Evolutionary conservation across 768 basidiomycete genomes (phyloP).

Genomic region (Xerocomus spinulosus): DNA sequence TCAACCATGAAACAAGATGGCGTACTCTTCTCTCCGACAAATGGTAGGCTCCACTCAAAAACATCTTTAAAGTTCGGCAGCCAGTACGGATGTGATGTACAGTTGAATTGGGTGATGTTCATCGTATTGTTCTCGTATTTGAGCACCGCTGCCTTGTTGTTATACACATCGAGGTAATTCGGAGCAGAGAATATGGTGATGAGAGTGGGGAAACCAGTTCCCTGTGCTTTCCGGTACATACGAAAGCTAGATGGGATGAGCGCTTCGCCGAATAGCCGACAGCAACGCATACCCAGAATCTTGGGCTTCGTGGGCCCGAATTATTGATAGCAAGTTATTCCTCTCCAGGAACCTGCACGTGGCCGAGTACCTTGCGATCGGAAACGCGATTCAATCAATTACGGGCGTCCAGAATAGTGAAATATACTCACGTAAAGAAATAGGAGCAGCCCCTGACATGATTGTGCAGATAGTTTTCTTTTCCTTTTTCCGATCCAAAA

Average conservation of each 20-base stretch:
- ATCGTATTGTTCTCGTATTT: slow-evolving; percentile 97
- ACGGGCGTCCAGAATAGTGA: not conserved
- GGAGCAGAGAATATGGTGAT: slow-evolving; percentile 98
- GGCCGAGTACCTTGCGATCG: slow-evolving; percentile 61
- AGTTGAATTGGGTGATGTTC: slow-evolving; percentile 87
- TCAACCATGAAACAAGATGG: slow-evolving; percentile 2
- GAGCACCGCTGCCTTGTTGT: slow-evolving; percentile 94
- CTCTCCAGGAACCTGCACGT: slow-evolving; percentile 92
- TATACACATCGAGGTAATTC: slow-evolving; percentile 94
- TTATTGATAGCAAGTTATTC: slow-evolving; percentile 86
- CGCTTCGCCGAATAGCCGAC: not conserved
- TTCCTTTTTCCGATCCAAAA: slow-evolving; percentile 63
- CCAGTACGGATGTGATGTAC: slow-evolving; percentile 86
- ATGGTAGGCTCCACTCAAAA: slow-evolving; percentile 96
- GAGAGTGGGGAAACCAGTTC: slow-evolving; percentile 91
- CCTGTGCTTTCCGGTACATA: slow-evolving; percentile 92
- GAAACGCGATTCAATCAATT: not conserved
- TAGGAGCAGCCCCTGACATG: slow-evolving; percentile 71
- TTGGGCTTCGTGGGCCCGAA: slow-evolving; percentile 96
- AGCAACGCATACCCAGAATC: slow-evolving; percentile 71
- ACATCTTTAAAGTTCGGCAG: slow-evolving; percentile 97
- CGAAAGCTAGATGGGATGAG: slow-evolving; percentile 52
- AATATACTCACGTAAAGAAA: slow-evolving; percentile 59
- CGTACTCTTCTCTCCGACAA: slow-evolving; percentile 95
- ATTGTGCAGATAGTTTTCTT: slow-evolving; percentile 66